Evolutionary conservation across 257 asterid species (phyloP), one percentile per base, ranked within the genome.

Genomic region (Nicotiana undulata): DNA sequence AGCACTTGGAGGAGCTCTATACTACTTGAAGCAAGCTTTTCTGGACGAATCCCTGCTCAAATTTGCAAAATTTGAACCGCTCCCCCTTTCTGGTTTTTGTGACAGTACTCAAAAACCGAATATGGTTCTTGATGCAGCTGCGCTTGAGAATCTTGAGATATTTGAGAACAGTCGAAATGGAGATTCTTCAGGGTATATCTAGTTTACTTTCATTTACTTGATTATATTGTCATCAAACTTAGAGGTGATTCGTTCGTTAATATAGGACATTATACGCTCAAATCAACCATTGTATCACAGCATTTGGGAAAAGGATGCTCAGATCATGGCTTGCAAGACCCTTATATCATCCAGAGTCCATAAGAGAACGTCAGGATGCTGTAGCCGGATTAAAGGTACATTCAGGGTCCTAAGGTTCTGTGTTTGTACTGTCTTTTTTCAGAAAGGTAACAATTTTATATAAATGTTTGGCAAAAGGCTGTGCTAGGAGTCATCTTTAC

Each of bases 271-370:
- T 94, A 59, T 93, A 89, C 80, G 90, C 94, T 81, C 98, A 94
- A 83, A 77, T 95, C 86, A 90, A 93, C 90, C 97, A 93, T 83
- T 95, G 98, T 83, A 85, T 89, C 84, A 92, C 99, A 32, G 91
- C 96, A 67, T 95, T 90, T 87, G 99, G 99, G 32, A 95, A 95
- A 85, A 88, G 99, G 81, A 87, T 95, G 86, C 97, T 95, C 64
- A 90, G 85, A 82, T 83, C 90, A 74, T 93, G 99, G 99, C 90
- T 95, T 53, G 99, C 99, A 31, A 91, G 99, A 86, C 99, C 99
- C 58, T 84, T 95, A 60, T 91, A 88, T 86, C 92, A 90, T 79
- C 88, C 88, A 53, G 89, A 90, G 85, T 88, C 94, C 40, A 94
- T 95, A 80, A 91, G 87, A 85, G 91, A 92, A 85, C 97, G 99